Evolutionary conservation across 2,329 filamentous ascomycete species (phyloP).

Genomic region (Metarhizium album): DNA sequence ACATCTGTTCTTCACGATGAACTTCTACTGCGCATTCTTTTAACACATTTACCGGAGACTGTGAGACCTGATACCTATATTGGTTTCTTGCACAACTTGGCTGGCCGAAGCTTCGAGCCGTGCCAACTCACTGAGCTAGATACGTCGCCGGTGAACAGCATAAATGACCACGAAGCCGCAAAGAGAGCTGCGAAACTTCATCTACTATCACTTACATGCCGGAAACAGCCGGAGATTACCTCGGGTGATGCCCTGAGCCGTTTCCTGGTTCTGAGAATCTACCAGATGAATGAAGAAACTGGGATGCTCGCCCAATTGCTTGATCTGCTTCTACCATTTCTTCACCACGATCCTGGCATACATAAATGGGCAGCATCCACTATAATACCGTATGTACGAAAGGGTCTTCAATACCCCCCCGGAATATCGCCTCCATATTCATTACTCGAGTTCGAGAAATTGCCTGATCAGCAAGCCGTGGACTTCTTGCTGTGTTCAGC

Average conservation of each 20-base stretch:
- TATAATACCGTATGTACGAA: conserved; percentile 56
- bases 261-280: conserved; percentile 58
- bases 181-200: conserved; percentile 53
- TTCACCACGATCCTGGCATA: conserved; percentile 49
- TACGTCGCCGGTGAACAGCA: conserved; percentile 39
- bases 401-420: conserved; percentile 61
- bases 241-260: conserved; percentile 44
- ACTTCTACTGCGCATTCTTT: conserved; percentile 58
- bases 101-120: background rate
- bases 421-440: conserved; percentile 35
- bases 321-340: conserved; percentile 57
- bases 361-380: conserved; percentile 59
- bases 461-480: conserved; percentile 49
- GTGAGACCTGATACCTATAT: conserved; percentile 52
- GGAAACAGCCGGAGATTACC: conserved; percentile 34
- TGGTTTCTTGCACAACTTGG: conserved; percentile 47
- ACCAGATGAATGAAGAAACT: conserved; percentile 59
- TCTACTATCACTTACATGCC: conserved; percentile 45
- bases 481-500: conserved; percentile 51
- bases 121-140: conserved; percentile 35
- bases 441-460: conserved; percentile 51
- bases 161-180: conserved; percentile 54
- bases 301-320: conserved; percentile 61
- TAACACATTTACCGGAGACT: conserved; percentile 69
- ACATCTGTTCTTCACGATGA: conserved; percentile 49